Conservation (phyloP, 164 flowering plant genomes). For the Nelumbo lutea region DNA sequence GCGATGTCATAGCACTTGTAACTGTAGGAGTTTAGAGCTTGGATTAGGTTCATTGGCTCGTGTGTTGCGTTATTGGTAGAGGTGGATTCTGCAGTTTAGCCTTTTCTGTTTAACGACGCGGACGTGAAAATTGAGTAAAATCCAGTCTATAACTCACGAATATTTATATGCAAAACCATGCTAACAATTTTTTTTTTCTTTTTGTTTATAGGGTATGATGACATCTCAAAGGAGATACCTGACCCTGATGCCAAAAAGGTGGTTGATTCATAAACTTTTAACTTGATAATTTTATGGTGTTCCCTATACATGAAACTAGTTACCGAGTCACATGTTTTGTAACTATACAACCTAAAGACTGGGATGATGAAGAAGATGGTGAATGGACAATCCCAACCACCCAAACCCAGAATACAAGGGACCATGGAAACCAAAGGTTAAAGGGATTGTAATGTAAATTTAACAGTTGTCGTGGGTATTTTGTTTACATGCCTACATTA, state of each 20-base stretch:
- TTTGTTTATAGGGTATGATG: conserved; percentile 14
- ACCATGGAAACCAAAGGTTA: background rate
- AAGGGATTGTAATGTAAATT: background rate
- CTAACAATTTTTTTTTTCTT: background rate
- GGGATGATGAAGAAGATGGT: conserved; percentile 1
- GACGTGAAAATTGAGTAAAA: background rate
- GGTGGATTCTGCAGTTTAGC: too few species aligned
- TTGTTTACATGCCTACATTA: too few species aligned
- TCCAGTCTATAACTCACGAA: background rate
- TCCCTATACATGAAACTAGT: background rate
- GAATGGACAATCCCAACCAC: background rate
- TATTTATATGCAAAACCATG: background rate
- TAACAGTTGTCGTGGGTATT: background rate
- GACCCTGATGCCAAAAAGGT: background rate
- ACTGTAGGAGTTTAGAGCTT: too few species aligned
- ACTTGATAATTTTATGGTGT: background rate
- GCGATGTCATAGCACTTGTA: too few species aligned
- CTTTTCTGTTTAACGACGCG: too few species aligned
- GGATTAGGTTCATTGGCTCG: too few species aligned
- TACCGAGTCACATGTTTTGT: background rate
- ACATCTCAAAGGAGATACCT: background rate
- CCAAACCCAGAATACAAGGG: background rate
- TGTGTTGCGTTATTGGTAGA: too few species aligned
- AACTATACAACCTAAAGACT: background rate
- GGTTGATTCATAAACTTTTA: background rate